Conservation (phyloP, 257 asterid species). For the Solanum appendiculatum region DNA sequence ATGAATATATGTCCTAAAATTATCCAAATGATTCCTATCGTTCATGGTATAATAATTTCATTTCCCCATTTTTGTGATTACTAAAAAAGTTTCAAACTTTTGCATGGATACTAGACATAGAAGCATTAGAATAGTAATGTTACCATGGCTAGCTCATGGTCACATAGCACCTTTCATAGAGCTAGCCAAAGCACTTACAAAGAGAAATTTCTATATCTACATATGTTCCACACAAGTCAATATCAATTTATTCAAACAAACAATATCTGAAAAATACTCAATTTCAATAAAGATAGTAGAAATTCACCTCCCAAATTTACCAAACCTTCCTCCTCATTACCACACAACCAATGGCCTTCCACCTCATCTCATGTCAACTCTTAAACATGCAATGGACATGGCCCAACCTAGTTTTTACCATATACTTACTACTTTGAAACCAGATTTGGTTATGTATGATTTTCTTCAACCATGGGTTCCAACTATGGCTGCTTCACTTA, state of each 20-base stretch:
- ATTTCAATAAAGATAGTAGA: not conserved
- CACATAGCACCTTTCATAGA: constrained; percentile 15
- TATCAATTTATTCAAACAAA: constrained; percentile 3
- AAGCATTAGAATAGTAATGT: constrained; percentile 1
- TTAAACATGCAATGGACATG: constrained; percentile 2
- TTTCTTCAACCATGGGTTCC: constrained; percentile 16
- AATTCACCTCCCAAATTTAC: constrained; percentile 11
- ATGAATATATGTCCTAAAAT: no score
- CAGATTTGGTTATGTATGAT: constrained; percentile 18
- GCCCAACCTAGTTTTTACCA: not conserved
- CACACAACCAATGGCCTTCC: constrained; percentile 29
- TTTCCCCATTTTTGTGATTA: not conserved
- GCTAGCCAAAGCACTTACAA: constrained; percentile 7
- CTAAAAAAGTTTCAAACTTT: not conserved
- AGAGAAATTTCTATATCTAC: constrained; percentile 6
- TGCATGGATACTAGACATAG: not conserved
- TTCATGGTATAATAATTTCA: not conserved
- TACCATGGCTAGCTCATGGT: constrained; percentile 29
- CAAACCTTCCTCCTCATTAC: constrained; percentile 20
- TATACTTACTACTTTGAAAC: not conserved
- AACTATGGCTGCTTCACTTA: not conserved
- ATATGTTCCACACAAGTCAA: constrained; percentile 15
- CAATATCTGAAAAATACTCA: not conserved
- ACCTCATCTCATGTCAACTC: constrained; percentile 8
- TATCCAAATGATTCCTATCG: not conserved